Conservation (phyloP, 75 land plant genomes). For the Pinus taeda region DNA sequence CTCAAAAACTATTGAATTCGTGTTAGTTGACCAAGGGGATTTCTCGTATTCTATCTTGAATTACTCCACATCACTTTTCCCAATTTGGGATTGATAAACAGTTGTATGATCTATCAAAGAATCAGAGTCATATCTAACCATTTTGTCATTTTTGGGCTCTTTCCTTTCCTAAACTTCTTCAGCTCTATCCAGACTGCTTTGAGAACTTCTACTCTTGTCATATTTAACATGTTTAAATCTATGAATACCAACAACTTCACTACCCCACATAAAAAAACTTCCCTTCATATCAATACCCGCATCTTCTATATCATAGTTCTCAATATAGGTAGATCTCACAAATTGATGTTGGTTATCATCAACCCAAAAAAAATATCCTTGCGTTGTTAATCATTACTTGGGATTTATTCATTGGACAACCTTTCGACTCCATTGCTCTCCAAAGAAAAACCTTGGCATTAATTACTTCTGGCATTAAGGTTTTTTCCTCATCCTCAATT, state of each 20-base stretch:
- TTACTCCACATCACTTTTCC: conserved; percentile 14
- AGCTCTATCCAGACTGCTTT: conserved; percentile 18
- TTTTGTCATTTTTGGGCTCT: conserved; percentile 22
- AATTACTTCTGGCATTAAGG: conserved; percentile 63
- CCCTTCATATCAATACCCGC: conserved; percentile 72
- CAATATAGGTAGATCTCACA: conserved; percentile 73
- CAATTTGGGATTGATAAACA: background rate
- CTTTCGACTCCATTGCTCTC: conserved; percentile 42
- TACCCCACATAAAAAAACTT: conserved; percentile 67
- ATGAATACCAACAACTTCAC: conserved; percentile 68
- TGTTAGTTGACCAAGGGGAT: conserved; percentile 66
- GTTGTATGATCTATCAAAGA: conserved; percentile 19
- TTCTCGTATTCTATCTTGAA: conserved; percentile 53
- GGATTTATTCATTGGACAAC: conserved; percentile 39
- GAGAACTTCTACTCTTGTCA: conserved; percentile 13
- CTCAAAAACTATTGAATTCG: conserved; percentile 18
- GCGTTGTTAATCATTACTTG: conserved; percentile 29
- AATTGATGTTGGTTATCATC: conserved; percentile 75
- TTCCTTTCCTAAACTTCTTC: conserved; percentile 22
- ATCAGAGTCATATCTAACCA: conserved; percentile 19
- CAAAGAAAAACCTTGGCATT: conserved; percentile 86
- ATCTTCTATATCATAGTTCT: conserved; percentile 77
- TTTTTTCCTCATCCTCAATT: conserved; percentile 62
- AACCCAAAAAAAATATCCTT: conserved; percentile 22
- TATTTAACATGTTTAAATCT: conserved; percentile 17